Evolutionary conservation across 805 yeast genomes (phyloP), one percentile per base, ranked within the genome.

Genomic region (Kodamaea laetipori): DNA sequence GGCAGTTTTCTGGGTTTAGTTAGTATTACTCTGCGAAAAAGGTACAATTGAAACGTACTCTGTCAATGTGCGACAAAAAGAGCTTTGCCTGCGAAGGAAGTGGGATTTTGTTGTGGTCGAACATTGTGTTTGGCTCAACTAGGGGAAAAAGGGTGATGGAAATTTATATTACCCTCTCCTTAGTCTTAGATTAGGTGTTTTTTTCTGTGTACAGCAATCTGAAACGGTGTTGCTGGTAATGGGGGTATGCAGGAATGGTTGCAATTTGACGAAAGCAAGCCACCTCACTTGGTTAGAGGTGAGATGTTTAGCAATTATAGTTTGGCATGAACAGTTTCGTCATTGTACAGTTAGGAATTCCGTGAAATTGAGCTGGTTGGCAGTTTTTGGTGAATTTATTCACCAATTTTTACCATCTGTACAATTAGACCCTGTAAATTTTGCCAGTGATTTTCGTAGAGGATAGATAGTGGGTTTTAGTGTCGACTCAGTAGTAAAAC

Each of bases 41-140:
- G 19, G 25, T 26, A 15, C 38, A 23, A 30, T 33, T 12, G 16
- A 10, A 9, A 73, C 80, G 49, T 67, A 75, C 80, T 28, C 61
- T 50, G 48, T 77, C 82, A 40, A 77, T 64, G 35, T 69, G 59
- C 41, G 76, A 64, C 55, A 79, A 70, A 49, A 71, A 69, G 30
- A 67, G 58, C 54, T 74, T 77, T 42, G 71, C 64, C 63, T 74
- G 80, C 16, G 69, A 65, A 38, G 68, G 66, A 52, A 69, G 68
- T 35, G 73, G 74, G 41, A 77, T 61, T 74, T 70, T 73, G 41
- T 37, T 38, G 37, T 42, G 45, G 41, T 32, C 39, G 13, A 42
- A 31, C 45, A 42, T 42, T 10, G 13, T 17, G 18, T 4, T 17
- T 28, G 28, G 11, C n/a, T 16, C 17, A 25, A 21, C 23, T 3